These are phyloP conservation scores for Amoebophrya sp. DNA, from an alignment of 169 alveolate species.

Conservation along the genomic window DNA sequence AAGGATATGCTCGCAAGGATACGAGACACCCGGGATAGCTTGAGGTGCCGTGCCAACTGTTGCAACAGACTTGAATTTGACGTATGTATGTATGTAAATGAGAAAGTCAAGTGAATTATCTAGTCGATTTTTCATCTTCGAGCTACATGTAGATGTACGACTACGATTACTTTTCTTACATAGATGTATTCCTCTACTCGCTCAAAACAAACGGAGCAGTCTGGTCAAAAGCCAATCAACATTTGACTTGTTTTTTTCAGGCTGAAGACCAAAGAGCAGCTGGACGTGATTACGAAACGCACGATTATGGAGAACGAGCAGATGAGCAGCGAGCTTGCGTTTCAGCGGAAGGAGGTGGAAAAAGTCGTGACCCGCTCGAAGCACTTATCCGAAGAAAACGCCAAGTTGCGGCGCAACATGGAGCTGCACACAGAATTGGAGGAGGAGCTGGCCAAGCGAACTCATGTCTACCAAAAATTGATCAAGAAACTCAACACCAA, in stretches of 20 bases:
- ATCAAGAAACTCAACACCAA: not conserved
- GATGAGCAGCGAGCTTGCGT: not conserved
- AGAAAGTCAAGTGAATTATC: too few species aligned
- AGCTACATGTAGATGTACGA: too few species aligned
- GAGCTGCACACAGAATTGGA: not conserved
- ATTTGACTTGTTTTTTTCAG: too few species aligned
- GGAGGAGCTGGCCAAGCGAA: not conserved
- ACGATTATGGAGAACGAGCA: constrained; percentile 9
- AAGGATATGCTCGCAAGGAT: constrained; percentile 8
- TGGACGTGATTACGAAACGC: constrained; percentile 10
- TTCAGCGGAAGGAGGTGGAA: constrained; percentile 2
- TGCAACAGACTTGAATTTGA: too few species aligned
- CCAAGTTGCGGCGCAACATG: not conserved
- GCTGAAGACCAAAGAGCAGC: not conserved
- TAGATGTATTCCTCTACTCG: too few species aligned
- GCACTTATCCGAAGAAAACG: not conserved
- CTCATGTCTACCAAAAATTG: not conserved
- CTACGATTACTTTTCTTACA: too few species aligned
- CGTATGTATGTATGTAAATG: too few species aligned
- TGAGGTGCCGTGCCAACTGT: too few species aligned
- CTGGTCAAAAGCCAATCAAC: too few species aligned
- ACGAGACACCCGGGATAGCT: not conserved
- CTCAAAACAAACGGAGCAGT: too few species aligned
- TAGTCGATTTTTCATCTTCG: too few species aligned
- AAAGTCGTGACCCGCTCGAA: not conserved